Conservation (phyloP, 2,329 filamentous ascomycete genomes). For the Sarocladium brachiariae region DNA sequence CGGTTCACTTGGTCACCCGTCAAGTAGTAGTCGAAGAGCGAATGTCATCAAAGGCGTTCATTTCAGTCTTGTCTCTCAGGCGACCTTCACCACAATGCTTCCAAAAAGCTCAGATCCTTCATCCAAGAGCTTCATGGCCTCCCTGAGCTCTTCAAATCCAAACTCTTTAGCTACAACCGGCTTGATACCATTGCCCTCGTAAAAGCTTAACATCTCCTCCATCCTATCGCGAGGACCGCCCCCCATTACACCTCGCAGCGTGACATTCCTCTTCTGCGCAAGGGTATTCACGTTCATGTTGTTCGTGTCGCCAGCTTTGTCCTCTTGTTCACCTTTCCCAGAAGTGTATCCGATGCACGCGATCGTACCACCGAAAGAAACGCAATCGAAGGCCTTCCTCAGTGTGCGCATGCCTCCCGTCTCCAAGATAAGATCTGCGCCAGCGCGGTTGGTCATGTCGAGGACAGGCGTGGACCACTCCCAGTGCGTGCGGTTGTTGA, state of each 20-base stretch:
- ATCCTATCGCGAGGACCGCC: constrained; percentile 44
- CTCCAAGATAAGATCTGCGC: constrained; percentile 35
- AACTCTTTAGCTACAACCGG: constrained; percentile 36
- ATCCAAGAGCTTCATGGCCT: constrained; percentile 42
- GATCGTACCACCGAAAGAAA: constrained; percentile 38
- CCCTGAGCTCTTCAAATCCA: constrained; percentile 29
- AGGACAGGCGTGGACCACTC: constrained; percentile 39
- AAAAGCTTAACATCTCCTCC: constrained; percentile 38
- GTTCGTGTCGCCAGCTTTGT: constrained; percentile 7
- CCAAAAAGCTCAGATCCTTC: constrained; percentile 40
- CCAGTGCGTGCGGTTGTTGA: constrained; percentile 41
- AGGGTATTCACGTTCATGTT: constrained; percentile 3
- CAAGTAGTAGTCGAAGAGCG: too few species aligned
- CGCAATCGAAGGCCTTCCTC: constrained; percentile 35
- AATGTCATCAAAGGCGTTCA: neutral
- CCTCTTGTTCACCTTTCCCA: constrained; percentile 29
- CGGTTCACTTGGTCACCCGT: too few species aligned
- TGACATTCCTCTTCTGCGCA: constrained; percentile 46
- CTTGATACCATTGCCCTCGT: constrained; percentile 27
- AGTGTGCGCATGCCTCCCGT: constrained; percentile 33
- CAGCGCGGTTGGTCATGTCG: constrained; percentile 33
- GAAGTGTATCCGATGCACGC: constrained; percentile 20
- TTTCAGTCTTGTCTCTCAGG: neutral
- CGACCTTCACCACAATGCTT: constrained; percentile 37
- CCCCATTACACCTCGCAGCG: constrained; percentile 40